These are phyloP conservation scores for Rhizopus arrhizus DNA, from an alignment of 371 early-diverging fungal species.

Conservation along the genomic window DNA sequence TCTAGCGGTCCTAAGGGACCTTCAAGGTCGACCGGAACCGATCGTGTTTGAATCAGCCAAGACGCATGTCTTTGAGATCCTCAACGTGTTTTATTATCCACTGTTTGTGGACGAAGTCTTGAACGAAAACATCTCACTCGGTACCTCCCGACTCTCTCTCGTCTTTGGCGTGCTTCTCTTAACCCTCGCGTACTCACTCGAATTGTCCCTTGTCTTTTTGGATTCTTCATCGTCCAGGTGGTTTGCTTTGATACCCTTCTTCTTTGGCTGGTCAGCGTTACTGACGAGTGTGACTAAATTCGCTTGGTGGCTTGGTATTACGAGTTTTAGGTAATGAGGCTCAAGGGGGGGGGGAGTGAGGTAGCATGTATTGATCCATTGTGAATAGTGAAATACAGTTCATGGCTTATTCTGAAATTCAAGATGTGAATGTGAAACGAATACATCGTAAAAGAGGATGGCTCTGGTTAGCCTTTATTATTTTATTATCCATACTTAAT, in stretches of 20 bases:
- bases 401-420: slow-evolving; percentile 34
- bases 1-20: slow-evolving; percentile 38
- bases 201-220: slow-evolving; percentile 43
- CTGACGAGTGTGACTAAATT: slow-evolving; percentile 42
- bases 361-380: neutral
- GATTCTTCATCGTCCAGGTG: slow-evolving; percentile 31
- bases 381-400: slow-evolving; percentile 40
- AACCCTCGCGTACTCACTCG: slow-evolving; percentile 40
- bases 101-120: slow-evolving; percentile 48
- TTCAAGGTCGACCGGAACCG: slow-evolving; percentile 41
- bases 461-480: slow-evolving; percentile 28
- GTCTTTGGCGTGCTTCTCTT: slow-evolving; percentile 33
- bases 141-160: slow-evolving; percentile 25
- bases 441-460: slow-evolving; percentile 46
- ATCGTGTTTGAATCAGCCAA: slow-evolving; percentile 51
- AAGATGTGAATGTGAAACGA: slow-evolving; percentile 43
- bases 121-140: slow-evolving; percentile 37
- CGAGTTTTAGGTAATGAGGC: slow-evolving; percentile 37
- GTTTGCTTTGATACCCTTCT: slow-evolving; percentile 42
- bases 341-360: too few relatives aligned
- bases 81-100: slow-evolving; percentile 53
- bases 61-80: slow-evolving; percentile 46
- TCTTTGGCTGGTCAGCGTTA: slow-evolving; percentile 42
- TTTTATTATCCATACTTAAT: slow-evolving; percentile 37
- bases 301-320: slow-evolving; percentile 46